phyloP scores from a whole-genome alignment of 495 filamentous ascomycete species.

The Niebla homalea region DNA sequence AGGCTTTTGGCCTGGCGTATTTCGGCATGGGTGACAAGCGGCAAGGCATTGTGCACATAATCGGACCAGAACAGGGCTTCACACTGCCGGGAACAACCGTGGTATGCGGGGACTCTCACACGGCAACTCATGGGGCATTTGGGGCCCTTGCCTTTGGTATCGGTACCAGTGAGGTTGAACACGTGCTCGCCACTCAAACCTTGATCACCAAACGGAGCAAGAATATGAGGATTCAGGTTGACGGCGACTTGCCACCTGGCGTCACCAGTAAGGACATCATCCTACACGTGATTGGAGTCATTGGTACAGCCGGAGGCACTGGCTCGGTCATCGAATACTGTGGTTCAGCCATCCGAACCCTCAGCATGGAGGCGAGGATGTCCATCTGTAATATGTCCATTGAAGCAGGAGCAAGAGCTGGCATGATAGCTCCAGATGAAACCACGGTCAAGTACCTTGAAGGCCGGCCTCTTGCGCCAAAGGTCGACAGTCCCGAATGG shows the following conservation, averaged over 20 bases:
- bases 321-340: slow-evolving; percentile 95
- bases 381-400: slow-evolving; percentile 99
- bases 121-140: slow-evolving; percentile 94
- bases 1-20: slow-evolving; percentile 91
- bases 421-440: slow-evolving; percentile 92
- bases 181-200: slow-evolving; percentile 92
- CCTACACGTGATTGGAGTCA: slow-evolving; percentile 83
- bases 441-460: slow-evolving; percentile 91
- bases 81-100: slow-evolving; percentile 95
- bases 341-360: slow-evolving; percentile 72
- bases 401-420: slow-evolving; percentile 87
- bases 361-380: slow-evolving; percentile 98
- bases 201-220: slow-evolving; percentile 89
- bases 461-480: slow-evolving; percentile 75
- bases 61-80: slow-evolving; percentile 98
- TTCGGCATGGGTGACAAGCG: slow-evolving; percentile 93
- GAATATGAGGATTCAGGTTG: slow-evolving; percentile 96
- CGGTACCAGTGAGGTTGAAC: slow-evolving; percentile 95
- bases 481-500: slow-evolving; percentile 75
- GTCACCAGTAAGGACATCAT: slow-evolving; percentile 96
- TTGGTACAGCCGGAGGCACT: slow-evolving; percentile 90
- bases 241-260: slow-evolving; percentile 78
- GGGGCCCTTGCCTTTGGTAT: slow-evolving; percentile 94
- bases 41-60: slow-evolving; percentile 96
- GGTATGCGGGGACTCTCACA: slow-evolving; percentile 95